Evolutionary conservation across 2,329 filamentous ascomycete species (phyloP), one percentile per base, ranked within the genome.

Genomic region (Aspergillus persii): DNA sequence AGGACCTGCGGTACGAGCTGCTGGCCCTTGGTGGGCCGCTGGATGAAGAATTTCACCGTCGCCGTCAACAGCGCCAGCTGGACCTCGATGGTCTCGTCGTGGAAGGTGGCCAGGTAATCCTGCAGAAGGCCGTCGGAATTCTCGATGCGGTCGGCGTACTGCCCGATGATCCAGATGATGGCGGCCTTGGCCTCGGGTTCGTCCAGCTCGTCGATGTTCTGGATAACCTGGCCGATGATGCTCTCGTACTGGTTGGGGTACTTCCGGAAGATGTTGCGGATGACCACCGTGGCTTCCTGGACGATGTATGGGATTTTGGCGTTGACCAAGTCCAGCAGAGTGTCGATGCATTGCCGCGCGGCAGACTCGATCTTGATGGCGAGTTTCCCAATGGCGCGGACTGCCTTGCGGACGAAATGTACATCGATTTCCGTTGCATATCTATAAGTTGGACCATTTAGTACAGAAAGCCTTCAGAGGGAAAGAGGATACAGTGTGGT

Each of bases 251-350:
- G 92, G 74, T 99, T 97, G 8, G 95, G 95, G 71, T 99, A 99
- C 79, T 98, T 98, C 67, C 95, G 89, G 84, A 99, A 99, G 70
- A 99, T 99, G 76, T 99, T 99, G 66, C 92, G 90, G 72, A 99
- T 99, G 29, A 99, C 95, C 4, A 99, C 95, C 0, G 95, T 99
- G 15, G 95, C 95, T 80, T 99, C 95, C 77, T 99, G 95, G 1
- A 99, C 95, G 66, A 99, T 99, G 72, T 99, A 99, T 0, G 93
- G 96, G 56, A 99, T 89, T 78, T 98, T 98, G n/a, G 95, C 98
- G 30, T 93, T 89, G 50, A 99, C 95, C 46, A 99, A 85, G 63
- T 97, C 92, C 23, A 99, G 83, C 0, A 99, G 83, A 5, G 96
- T 89, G 71, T 94, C 93, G 73, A 99, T 99, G 77, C 95, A 99